phyloP scores from a whole-genome alignment of 2,329 filamentous ascomycete species.

The Colletotrichum sojae region DNA sequence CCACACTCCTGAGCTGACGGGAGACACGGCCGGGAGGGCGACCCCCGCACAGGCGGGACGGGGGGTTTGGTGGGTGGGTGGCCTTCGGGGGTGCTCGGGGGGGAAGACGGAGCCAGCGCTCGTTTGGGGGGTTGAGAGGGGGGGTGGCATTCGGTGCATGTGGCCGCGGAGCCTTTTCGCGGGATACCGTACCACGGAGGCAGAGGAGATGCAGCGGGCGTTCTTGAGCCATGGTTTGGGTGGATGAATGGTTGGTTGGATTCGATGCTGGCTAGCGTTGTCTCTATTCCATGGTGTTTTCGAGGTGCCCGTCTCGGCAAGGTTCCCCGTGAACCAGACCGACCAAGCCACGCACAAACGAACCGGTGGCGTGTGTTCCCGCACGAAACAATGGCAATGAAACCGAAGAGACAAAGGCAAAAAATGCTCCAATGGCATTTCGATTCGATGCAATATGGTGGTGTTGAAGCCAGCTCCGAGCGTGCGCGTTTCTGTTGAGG shows the following conservation, averaged over 20 bases:
- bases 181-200: slow-evolving; percentile 16
- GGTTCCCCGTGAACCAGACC: no score
- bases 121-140: not conserved
- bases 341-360: slow-evolving; percentile 5
- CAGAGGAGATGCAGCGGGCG: no score
- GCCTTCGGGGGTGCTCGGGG: slow-evolving; percentile 11
- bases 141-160: not conserved
- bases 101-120: slow-evolving; percentile 20
- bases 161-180: slow-evolving; percentile 32
- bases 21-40: slow-evolving; percentile 2
- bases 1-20: slow-evolving; percentile 10
- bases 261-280: no score
- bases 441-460: not conserved
- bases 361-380: slow-evolving; percentile 18
- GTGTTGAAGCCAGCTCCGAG: no score
- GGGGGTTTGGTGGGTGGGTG: no score
- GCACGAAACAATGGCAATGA: slow-evolving; percentile 29
- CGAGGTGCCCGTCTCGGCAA: no score
- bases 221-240: no score
- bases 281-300: no score
- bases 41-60: not conserved
- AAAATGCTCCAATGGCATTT: slow-evolving; percentile 1
- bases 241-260: no score
- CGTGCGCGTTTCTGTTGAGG: not conserved
- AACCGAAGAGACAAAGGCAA: slow-evolving; percentile 18